phyloP scores from a whole-genome alignment of 768 basidiomycete species.

The Calocybe gangraenosa region DNA sequence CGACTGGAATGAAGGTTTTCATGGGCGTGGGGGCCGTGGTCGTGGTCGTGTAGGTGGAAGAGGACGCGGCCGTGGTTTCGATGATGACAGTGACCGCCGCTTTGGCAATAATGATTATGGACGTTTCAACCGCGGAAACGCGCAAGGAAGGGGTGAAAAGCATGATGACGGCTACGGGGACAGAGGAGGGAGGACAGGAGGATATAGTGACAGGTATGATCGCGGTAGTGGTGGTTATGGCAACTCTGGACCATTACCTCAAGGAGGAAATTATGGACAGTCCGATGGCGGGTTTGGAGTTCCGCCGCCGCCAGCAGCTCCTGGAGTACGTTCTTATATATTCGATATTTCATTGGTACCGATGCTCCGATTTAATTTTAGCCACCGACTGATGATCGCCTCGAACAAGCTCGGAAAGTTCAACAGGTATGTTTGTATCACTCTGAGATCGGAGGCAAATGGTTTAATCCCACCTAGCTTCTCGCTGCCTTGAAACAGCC shows the following conservation, averaged over 20 bases:
- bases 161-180: slow-evolving; percentile 40
- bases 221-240: slow-evolving; percentile 34
- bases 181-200: slow-evolving; percentile 30
- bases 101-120: slow-evolving; percentile 37
- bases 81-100: slow-evolving; percentile 46
- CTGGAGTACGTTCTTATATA: slow-evolving; percentile 9
- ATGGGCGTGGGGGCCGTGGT: slow-evolving; percentile 36
- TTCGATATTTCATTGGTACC: not conserved
- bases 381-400: slow-evolving; percentile 62
- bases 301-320: slow-evolving; percentile 27
- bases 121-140: slow-evolving; percentile 41
- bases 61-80: slow-evolving; percentile 35
- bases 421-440: slow-evolving; percentile 51
- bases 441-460: not conserved
- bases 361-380: slow-evolving; percentile 22
- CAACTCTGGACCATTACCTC: slow-evolving; percentile 13
- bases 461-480: slow-evolving; percentile 31
- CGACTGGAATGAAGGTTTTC: slow-evolving; percentile 30
- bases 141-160: slow-evolving; percentile 33
- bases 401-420: slow-evolving; percentile 85
- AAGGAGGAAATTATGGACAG: slow-evolving; percentile 26
- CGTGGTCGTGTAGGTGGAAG: slow-evolving; percentile 38
- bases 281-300: slow-evolving; percentile 22
- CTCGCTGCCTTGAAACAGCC: slow-evolving; percentile 80
- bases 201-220: slow-evolving; percentile 43